Conservation (phyloP, 768 basidiomycete species). For the Leccinum disarticulatum region DNA sequence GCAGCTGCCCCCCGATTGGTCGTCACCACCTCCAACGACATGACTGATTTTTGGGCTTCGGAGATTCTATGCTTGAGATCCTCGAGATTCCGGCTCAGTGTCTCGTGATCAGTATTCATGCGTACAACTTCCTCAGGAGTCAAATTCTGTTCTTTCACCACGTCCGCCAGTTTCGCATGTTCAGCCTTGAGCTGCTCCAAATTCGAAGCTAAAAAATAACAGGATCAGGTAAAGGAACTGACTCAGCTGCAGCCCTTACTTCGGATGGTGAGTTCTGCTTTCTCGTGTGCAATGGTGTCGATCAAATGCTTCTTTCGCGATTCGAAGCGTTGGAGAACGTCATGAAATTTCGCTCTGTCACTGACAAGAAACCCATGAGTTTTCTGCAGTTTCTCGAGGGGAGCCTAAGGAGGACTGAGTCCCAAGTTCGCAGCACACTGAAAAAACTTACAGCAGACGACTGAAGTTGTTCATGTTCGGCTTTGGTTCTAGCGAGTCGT, state of each 20-base stretch:
- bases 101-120: slow-evolving; percentile 90
- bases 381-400: slow-evolving; percentile 60
- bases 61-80: slow-evolving; percentile 75
- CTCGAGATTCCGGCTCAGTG: slow-evolving; percentile 66
- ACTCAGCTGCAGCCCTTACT: slow-evolving; percentile 36
- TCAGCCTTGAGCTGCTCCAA: slow-evolving; percentile 66
- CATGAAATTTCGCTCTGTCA: slow-evolving; percentile 79
- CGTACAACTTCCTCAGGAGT: slow-evolving; percentile 86
- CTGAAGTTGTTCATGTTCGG: slow-evolving; percentile 57
- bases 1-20: slow-evolving; percentile 77
- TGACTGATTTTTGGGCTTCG: slow-evolving; percentile 68
- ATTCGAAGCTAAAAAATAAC: slow-evolving; percentile 47
- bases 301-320: slow-evolving; percentile 65
- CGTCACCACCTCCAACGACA: slow-evolving; percentile 82
- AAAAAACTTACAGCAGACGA: slow-evolving; percentile 53
- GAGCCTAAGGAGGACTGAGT: slow-evolving; percentile 43
- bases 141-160: slow-evolving; percentile 86
- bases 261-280: slow-evolving; percentile 58
- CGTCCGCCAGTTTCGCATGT: slow-evolving; percentile 56
- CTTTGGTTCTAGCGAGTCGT: slow-evolving; percentile 44
- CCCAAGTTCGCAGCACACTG: not conserved
- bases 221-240: not conserved
- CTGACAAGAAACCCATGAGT: slow-evolving; percentile 62
- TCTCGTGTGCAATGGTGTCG: slow-evolving; percentile 65
- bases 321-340: slow-evolving; percentile 70